These are phyloP conservation scores for Tuber borchii DNA, from an alignment of 495 filamentous ascomycete species.

Conservation along the genomic window DNA sequence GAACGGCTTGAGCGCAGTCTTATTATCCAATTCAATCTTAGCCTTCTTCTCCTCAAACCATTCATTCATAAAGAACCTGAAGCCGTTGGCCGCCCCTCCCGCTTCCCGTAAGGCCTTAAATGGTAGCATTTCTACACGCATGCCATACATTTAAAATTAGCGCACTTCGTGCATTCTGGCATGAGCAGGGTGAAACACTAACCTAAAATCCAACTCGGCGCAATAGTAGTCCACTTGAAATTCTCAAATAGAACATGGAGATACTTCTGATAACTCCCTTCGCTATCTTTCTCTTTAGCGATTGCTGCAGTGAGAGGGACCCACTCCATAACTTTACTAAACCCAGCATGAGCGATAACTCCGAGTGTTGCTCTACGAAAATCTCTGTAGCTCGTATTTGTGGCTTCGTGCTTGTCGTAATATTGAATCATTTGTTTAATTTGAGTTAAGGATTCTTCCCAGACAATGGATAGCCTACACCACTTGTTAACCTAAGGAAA, in stretches of 20 bases:
- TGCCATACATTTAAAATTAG: neutral
- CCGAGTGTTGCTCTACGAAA: too few species aligned
- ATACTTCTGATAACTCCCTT: neutral
- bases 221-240: neutral
- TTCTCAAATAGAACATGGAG: neutral
- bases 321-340: too few species aligned
- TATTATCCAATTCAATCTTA: neutral
- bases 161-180: neutral
- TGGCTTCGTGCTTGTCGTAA: neutral
- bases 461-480: neutral
- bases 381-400: too few species aligned
- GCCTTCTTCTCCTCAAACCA: neutral
- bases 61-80: neutral
- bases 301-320: too few species aligned
- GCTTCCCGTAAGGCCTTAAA: neutral
- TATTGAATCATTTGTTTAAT: neutral
- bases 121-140: neutral
- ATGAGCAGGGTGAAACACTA: neutral
- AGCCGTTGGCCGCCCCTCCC: neutral
- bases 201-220: neutral
- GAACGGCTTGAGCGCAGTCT: neutral
- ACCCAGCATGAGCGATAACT: too few species aligned
- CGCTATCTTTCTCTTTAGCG: neutral
- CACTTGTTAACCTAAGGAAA: neutral
- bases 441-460: neutral